Evolutionary conservation across 2,329 filamentous ascomycete genomes (phyloP).

Genomic region (Colletotrichum euphorbiae): DNA sequence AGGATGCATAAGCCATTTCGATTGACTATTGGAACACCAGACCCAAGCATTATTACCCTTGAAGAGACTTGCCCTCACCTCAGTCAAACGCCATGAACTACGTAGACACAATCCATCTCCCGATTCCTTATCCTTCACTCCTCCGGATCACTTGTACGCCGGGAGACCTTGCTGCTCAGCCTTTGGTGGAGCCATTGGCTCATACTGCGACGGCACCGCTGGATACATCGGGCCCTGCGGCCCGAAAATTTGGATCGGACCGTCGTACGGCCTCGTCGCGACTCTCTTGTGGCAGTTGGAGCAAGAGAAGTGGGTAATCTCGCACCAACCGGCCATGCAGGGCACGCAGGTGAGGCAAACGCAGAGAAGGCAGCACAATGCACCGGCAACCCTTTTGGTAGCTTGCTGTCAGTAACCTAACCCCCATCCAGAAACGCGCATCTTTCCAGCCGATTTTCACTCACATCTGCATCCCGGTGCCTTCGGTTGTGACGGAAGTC

Average conservation of each 20-base stretch:
- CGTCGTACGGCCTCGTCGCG: constrained; percentile 43
- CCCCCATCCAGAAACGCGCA: too few relatives aligned
- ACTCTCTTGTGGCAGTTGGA: constrained; percentile 46
- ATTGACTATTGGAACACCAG: too few relatives aligned
- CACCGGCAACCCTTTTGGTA: constrained; percentile 43
- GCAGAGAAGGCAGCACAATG: constrained; percentile 48
- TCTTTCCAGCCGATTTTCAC: background rate
- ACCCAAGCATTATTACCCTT: too few relatives aligned
- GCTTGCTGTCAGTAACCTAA: too few relatives aligned
- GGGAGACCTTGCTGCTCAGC: constrained; percentile 11
- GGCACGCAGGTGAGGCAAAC: constrained; percentile 49
- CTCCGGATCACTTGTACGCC: background rate
- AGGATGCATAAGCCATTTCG: too few relatives aligned
- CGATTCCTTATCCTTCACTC: too few relatives aligned
- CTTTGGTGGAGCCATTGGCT: constrained; percentile 4
- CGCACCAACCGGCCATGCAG: constrained; percentile 49
- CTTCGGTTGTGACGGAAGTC: constrained; percentile 43
- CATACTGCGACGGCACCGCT: constrained; percentile 11
- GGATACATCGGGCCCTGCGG: constrained; percentile 35
- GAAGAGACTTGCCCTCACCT: too few relatives aligned
- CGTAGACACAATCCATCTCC: too few relatives aligned
- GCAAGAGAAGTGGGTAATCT: constrained; percentile 48
- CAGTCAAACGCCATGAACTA: background rate
- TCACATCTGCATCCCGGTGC: constrained; percentile 35
- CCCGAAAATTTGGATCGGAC: constrained; percentile 41